These are phyloP conservation scores for Neonectria hederae DNA, from an alignment of 2,329 filamentous ascomycete genomes.

Conservation along the genomic window DNA sequence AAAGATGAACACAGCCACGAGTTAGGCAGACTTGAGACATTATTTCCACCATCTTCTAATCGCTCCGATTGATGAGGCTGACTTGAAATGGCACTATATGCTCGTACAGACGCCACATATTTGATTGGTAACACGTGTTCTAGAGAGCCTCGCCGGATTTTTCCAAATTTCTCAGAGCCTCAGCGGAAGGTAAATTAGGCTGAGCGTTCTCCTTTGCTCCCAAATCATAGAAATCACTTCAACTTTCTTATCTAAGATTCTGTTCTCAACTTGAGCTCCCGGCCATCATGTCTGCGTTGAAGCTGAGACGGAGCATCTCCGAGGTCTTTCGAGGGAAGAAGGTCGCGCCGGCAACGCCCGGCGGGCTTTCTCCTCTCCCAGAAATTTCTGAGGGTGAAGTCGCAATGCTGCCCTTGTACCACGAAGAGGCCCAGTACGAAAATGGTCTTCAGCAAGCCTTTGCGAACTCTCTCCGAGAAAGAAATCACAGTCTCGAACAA, in stretches of 20 bases:
- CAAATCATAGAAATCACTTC: not conserved
- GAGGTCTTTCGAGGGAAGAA: slow-evolving; percentile 5
- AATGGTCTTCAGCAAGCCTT: not conserved
- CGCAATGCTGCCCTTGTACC: not conserved
- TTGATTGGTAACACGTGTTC: not conserved
- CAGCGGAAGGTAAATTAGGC: not conserved
- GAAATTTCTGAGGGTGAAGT: not conserved
- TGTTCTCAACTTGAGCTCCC: not conserved
- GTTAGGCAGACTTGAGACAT: too few relatives aligned
- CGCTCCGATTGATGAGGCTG: too few relatives aligned
- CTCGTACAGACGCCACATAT: not conserved
- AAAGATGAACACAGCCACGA: too few relatives aligned
- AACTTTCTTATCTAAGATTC: not conserved
- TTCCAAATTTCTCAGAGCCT: too few relatives aligned
- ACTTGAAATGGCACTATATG: not conserved
- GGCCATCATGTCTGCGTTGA: not conserved
- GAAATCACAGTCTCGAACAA: slow-evolving; percentile 4
- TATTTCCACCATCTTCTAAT: too few relatives aligned
- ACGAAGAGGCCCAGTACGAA: not conserved
- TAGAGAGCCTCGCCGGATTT: not conserved
- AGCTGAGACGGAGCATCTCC: slow-evolving; percentile 12
- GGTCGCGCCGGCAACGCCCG: not conserved
- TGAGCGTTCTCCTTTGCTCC: not conserved
- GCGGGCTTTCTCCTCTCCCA: not conserved
- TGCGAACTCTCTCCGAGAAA: slow-evolving; percentile 1